Evolutionary conservation across 306 rosid genomes (phyloP), one percentile per base, ranked within the genome.

Genomic region (Casuarina cunninghamiana): DNA sequence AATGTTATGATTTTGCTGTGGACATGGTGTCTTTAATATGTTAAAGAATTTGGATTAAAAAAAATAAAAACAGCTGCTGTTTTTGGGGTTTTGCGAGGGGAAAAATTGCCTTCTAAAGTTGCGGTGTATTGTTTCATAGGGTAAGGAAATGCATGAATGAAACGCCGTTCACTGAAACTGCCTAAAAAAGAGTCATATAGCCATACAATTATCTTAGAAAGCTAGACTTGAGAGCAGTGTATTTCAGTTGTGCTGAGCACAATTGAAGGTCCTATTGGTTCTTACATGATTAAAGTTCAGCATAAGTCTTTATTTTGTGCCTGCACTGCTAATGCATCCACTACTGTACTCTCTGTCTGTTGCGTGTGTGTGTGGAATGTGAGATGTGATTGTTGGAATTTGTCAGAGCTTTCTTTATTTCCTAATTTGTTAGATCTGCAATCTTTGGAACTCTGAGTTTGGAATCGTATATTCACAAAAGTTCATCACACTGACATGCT

Each of bases 401-500:
- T 38, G 15, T 62, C 43, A 11, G 16, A 32, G 71, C 8, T 3
- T 66, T 66, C 42, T 42, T 5, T 37, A 7, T 66, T 66, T 17
- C 2, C n/a, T 8, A n/a, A 41, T 66, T 2, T 39, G n/a, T 49
- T 66, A 41, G 50, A 66, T 41, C 71, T 66, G 71, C 50, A 66
- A 3, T 41, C 50, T 67, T 48, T 42, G 3, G 10, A 26, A 37
- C 10, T 71, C 16, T 43, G 53, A 46, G 71, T 53, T 11, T 21
- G 1, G 75, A 32, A 54, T 67, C 35, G 9, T 42, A 43, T 78
- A 73, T 72, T 71, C 12, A 62, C 39, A 42, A 72, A 80, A 26
- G 70, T 70, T 61, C 37, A 37, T 63, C 12, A 15, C 53, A 41
- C 67, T 87, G n/a, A 84, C 77, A 66, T 51, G 68, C 77, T 54